These are phyloP conservation scores for Schizosaccharomyces osmophilus DNA, from an alignment of 805 yeast species.

Conservation along the genomic window DNA sequence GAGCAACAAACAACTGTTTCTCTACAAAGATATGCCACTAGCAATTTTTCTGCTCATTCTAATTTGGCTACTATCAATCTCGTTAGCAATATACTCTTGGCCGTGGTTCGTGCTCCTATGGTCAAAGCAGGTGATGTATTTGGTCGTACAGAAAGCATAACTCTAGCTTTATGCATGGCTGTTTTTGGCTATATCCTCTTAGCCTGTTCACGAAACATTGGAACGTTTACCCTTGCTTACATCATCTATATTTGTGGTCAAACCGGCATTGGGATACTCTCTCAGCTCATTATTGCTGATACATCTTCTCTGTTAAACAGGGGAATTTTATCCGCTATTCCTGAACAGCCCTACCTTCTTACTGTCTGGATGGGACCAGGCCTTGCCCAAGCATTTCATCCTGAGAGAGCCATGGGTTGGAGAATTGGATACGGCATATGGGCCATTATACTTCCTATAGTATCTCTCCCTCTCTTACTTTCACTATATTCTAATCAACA, in stretches of 20 bases:
- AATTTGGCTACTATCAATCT: conserved; percentile 34
- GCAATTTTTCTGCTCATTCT: conserved; percentile 29
- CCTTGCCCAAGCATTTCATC: conserved; percentile 12
- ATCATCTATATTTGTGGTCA: conserved; percentile 18
- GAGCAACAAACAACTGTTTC: conserved; percentile 33
- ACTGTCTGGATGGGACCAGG: conserved; percentile 21
- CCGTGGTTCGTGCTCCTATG: conserved; percentile 39
- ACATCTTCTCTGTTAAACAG: conserved; percentile 19
- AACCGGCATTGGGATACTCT: conserved; percentile 17
- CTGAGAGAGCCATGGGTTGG: conserved; percentile 17
- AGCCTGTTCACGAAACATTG: conserved; percentile 11
- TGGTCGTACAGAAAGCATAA: conserved; percentile 32
- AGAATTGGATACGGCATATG: conserved; percentile 31
- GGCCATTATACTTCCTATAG: conserved; percentile 22
- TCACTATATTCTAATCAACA: conserved; percentile 8
- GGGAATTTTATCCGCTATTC: conserved; percentile 16
- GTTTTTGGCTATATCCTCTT: conserved; percentile 25
- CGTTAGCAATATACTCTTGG: conserved; percentile 33
- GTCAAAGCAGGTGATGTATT: conserved; percentile 44
- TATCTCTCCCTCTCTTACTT: conserved; percentile 10
- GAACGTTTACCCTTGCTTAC: conserved; percentile 12
- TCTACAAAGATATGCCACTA: conserved; percentile 32
- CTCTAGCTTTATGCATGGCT: conserved; percentile 29
- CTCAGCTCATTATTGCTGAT: conserved; percentile 17
- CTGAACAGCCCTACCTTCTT: conserved; percentile 19